Evolutionary conservation across 202 grass and related monocot species (phyloP).

Genomic region (Alloteropsis angusta): DNA sequence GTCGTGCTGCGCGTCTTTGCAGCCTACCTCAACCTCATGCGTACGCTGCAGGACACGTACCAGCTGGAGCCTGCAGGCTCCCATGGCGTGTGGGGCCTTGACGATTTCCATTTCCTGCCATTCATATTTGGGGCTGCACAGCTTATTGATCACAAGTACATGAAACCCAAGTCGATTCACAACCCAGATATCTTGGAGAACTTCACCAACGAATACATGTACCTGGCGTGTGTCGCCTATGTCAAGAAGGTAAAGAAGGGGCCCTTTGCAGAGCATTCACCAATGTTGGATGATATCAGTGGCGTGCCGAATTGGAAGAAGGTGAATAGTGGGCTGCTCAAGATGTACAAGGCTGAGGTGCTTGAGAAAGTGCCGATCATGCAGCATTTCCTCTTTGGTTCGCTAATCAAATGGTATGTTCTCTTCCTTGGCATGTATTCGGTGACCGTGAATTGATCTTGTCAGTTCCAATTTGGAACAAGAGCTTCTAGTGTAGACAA

Average conservation of each 20-base stretch:
- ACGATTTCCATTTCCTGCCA: conserved; percentile 91
- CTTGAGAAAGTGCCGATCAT: conserved; percentile 95
- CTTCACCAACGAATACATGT: conserved; percentile 77
- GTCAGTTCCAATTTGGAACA: neutral
- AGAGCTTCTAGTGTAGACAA: neutral
- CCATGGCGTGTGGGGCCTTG: conserved; percentile 85
- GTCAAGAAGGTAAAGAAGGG: conserved; percentile 96
- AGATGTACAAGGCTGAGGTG: conserved; percentile 98
- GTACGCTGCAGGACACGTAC: conserved; percentile 79
- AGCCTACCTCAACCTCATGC: conserved; percentile 78
- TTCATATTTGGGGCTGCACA: conserved; percentile 80
- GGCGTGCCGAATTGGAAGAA: conserved; percentile 66
- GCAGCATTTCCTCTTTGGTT: conserved; percentile 98
- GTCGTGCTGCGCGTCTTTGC: conserved; percentile 59
- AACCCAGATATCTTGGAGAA: conserved; percentile 90
- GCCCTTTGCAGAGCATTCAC: conserved; percentile 83
- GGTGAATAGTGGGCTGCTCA: conserved; percentile 87
- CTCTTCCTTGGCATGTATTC: neutral
- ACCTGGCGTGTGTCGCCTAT: conserved; percentile 57
- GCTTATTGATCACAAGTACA: conserved; percentile 94
- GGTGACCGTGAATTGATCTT: neutral
- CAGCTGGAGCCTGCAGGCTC: conserved; percentile 86
- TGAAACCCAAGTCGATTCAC: conserved; percentile 94
- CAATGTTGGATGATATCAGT: conserved; percentile 93
- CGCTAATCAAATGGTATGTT: conserved; percentile 83